phyloP scores from a whole-genome alignment of 139 green algal genomes.

The Eudorina sp. region DNA sequence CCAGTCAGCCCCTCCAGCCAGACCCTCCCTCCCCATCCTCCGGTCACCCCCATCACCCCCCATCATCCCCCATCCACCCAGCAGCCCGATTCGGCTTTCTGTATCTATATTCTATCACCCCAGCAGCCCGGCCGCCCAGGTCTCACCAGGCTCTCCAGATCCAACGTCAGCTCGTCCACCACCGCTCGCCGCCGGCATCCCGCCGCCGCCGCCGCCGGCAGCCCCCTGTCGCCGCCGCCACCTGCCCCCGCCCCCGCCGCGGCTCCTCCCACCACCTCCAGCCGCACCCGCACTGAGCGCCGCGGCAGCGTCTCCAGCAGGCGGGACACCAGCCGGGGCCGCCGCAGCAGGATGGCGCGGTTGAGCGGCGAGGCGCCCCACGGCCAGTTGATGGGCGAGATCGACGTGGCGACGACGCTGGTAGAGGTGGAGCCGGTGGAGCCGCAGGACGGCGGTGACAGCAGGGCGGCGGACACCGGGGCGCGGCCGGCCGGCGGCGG shows the following conservation, averaged over 20 bases:
- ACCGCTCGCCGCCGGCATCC: not conserved
- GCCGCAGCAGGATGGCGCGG: constrained; percentile 16
- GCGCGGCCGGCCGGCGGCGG: not conserved
- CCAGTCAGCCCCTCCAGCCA: too few species aligned
- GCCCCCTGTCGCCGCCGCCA: not conserved
- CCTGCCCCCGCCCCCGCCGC: too few species aligned
- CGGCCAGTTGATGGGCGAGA: constrained; percentile 35
- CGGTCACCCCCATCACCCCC: too few species aligned
- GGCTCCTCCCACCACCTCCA: not conserved
- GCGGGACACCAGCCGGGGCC: not conserved
- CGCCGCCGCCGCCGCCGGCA: not conserved
- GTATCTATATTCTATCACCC: too few species aligned
- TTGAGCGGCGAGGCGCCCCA: constrained; percentile 26
- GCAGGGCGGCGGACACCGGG: too few species aligned
- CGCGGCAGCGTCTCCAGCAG: constrained; percentile 20
- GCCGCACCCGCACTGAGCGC: not conserved
- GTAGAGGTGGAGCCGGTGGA: too few species aligned
- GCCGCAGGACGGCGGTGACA: too few species aligned
- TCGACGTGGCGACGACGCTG: not conserved
- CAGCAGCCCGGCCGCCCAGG: too few species aligned
- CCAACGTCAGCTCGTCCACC: not conserved
- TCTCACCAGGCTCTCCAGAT: constrained; percentile 15
- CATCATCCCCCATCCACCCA: too few species aligned
- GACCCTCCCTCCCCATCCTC: too few species aligned
- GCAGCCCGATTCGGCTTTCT: too few species aligned